These are phyloP conservation scores for Pseudoscleropodium purum DNA, from an alignment of 225 moss, liverwort and hornwort genomes.

Conservation along the genomic window DNA sequence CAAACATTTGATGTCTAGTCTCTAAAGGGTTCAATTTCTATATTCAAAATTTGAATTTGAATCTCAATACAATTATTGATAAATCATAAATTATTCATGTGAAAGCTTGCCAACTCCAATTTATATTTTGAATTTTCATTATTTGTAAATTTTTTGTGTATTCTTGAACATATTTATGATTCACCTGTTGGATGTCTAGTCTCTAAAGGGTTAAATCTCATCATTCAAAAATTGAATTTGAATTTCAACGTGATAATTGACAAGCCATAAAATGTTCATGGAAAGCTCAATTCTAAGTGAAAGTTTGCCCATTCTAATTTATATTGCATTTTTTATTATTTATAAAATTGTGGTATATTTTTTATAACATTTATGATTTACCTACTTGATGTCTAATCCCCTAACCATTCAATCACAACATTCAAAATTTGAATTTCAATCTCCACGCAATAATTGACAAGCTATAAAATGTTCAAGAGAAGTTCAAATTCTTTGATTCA, in stretches of 20 bases:
- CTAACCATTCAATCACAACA: too few species aligned
- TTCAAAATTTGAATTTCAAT: background rate
- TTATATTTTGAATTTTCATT: background rate
- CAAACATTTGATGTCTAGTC: too few species aligned
- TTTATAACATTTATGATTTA: too few species aligned
- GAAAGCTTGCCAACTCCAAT: background rate
- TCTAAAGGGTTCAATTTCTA: too few species aligned
- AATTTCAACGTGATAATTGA: accelerated
- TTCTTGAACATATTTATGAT: background rate
- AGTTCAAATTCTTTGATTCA: background rate
- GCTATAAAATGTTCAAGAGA: accelerated
- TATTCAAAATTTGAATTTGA: too few species aligned
- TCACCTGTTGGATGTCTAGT: accelerated
- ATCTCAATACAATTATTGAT: too few species aligned
- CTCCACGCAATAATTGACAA: background rate
- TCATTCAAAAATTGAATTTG: background rate
- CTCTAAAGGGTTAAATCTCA: accelerated
- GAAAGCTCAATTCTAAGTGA: background rate
- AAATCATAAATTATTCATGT: too few species aligned
- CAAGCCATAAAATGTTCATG: background rate
- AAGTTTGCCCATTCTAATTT: background rate
- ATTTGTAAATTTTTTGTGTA: accelerated
- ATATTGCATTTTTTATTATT: background rate
- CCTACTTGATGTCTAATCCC: accelerated
- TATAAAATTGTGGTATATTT: accelerated